Base-by-base conservation (phyloP, 441 rosid genomes). In the Pelargonium australe region DNA sequence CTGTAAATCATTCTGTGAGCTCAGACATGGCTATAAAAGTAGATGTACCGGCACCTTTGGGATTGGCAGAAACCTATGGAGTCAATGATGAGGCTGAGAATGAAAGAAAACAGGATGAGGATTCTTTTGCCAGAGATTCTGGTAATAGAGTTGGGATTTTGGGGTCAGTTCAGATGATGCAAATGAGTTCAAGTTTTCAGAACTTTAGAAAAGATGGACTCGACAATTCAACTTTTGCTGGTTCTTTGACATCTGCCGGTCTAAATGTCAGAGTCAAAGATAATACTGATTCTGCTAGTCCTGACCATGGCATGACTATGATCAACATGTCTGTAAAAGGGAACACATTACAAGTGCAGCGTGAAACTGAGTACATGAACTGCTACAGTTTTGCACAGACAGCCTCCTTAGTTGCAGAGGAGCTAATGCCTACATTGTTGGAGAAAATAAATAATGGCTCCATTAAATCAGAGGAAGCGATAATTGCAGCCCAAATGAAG, bases 371-470 rank as follows among this genome's bases (percentile, higher is more conserved):
- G 47, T 95, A 95, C 77, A 60, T 82, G 75, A 95, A 95, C 80
- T 77, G 66, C 72, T 95, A 95, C 70, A 75, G 83, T 76, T 90
- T 89, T 85, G 98, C 96, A 69, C 86, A 69, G 79, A 79, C 82
- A 78, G 86, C 96, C 73, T 82, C 90, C 43, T 76, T 78, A 73
- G 71, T 92, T 77, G 86, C 77, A 12, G 91, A 86, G 75, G 99
- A 87, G 75, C 77, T 90, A 75, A 44, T 77, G 80, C 80, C 40
- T 20, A 89, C 83, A 77, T 71, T 81, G 72, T 78, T 73, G 53
- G 83, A 74, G 65, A 86, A 83, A 75, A 72, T 67, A 37, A 76
- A 62, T 20, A 80, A 76, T 34, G 81, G 40, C 40, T 68, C 81
- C 41, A 47, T 77, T 68, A 85, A 80, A 73, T 73, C 89, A 23